Evolutionary conservation across 208 protist genomes (phyloP), one percentile per base, ranked within the genome.

Genomic region (Leishmania mexicana): DNA sequence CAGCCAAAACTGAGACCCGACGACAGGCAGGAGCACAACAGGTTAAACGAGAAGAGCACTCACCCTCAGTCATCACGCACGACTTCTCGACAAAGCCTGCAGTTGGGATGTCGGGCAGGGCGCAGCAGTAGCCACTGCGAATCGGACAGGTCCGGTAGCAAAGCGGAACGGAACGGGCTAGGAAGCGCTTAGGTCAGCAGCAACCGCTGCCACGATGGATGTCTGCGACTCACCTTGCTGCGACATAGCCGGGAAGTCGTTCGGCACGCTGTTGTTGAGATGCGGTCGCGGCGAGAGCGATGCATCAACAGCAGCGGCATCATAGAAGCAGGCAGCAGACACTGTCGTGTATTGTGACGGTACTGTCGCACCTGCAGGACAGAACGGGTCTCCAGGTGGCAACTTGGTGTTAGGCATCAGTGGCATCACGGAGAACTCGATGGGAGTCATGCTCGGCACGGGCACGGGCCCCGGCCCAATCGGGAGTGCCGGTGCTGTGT

Each of bases 311-410:
- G 58, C 75, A 57, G 81, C 35, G 67, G 68, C 78, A 24, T 54
- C 64, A 53, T 62, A 75, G 40, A 67, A 75, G 74, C 72, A 62
- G 38, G 72, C 24, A 64, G 54, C 49, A 21, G 62, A 28, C 1
- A 78, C 70, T 28, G 76, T 47, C 24, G 82, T 71, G 81, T 94
- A 96, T 42, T 87, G 87, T 11, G 60, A 72, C 42, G 90, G 83
- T 68, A 89, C 85, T 10, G 80, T 73, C 42, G 93, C 90, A 49
- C 92, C 92, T 17, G 89, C 84, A 11, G 88, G 88, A 64, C 88
- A 94, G 73, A 96, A 94, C 5, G 92, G 88, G 38, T 79, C 83
- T 19, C 90, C 92, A 28, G 79, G 76, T 5, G 90, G 90, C 74
- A 96, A 81, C 62, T 74, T 75, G 53, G 78, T 87, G 79, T 89